Base-by-base conservation (phyloP, 73 alveolate species). In the Stentor roeselii region DNA sequence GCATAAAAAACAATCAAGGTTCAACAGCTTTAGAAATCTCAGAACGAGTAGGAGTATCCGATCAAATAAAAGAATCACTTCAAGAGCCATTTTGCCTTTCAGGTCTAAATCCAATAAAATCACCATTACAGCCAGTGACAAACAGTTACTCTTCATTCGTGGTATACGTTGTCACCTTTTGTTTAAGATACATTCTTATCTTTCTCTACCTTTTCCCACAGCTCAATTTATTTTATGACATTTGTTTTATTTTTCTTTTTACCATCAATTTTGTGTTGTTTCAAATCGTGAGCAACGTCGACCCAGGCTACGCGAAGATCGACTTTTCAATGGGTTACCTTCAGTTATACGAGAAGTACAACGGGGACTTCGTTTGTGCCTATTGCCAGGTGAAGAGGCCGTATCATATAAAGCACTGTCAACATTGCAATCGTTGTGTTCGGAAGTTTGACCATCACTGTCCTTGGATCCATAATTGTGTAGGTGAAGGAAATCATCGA, bases 371-470 rank as follows among this genome's bases (percentile, higher is more conserved):
- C 3, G 67, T 87, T 36, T 92, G 97, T 76, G 89, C 94, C 3
- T 87, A 84, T 59, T 92, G 97, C 76, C 85, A 86, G 80, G 85
- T 90, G 30, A 75, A 61, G 6, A 80, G 93, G 77, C 80, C 95
- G 31, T 37, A 85, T 36, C 76, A 93, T 75, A 83, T 92, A 40
- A 87, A 90, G 61, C 97, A 92, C 82, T 92, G 97, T 75, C 36
- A 77, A 6, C 83, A 89, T 39, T 92, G 97, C 82, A 86, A 92
- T 75, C 80, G 84, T 87, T 92, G 97, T 77, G 94, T 92, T 30
- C 92, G 88, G 87, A 83, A 91, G 80, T 92, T 92, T 60, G 97
- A 92, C 78, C 97, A 92, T 84, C 97, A 92, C 82, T 92, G 97
- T 60, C 90, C 90, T 34, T 92, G 95, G 95, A 82, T 92, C 21